Percentiles rank a stretch among this genome's conserved stretches.
phyloP scores from a whole-genome alignment of 2,329 filamentous ascomycete genomes.

The Fusarium buxicola region DNA sequence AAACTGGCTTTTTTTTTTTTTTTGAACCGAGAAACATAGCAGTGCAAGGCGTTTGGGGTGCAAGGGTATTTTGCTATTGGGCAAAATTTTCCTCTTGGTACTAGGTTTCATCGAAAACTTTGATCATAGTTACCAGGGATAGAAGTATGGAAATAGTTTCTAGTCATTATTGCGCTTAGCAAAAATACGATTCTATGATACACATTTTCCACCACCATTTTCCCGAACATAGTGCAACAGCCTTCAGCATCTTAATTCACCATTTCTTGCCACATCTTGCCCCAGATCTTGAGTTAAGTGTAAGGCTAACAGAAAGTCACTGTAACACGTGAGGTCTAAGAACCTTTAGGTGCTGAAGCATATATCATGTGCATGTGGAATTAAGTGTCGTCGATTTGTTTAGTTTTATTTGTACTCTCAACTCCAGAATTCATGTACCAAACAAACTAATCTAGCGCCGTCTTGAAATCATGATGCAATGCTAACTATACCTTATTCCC shows the following conservation, averaged over 20 bases:
- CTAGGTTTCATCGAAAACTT: not conserved
- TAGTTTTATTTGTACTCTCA: not conserved
- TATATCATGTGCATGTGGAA: too few species aligned
- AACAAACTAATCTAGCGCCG: not conserved
- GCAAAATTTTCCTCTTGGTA: slow-evolving; percentile 18
- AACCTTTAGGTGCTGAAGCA: too few species aligned
- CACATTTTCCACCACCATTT: not conserved
- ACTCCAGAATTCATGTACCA: not conserved
- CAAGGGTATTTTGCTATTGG: not conserved
- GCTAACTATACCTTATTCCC: not conserved
- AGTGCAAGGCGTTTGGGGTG: slow-evolving; percentile 34
- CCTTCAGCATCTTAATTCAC: too few species aligned
- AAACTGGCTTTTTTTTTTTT: slow-evolving; percentile 17
- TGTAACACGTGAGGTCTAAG: too few species aligned
- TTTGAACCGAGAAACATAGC: slow-evolving; percentile 27
- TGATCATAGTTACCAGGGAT: slow-evolving; percentile 8
- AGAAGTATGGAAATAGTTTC: not conserved
- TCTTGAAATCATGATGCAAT: not conserved
- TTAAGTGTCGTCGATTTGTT: not conserved
- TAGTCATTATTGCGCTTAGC: slow-evolving; percentile 12
- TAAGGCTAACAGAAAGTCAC: too few species aligned
- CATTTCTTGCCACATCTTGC: too few species aligned
- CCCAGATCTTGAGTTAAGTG: too few species aligned
- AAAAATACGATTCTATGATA: slow-evolving; percentile 24
- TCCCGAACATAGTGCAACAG: too few species aligned